Percentiles rank a stretch among this genome's conserved stretches.
These are phyloP conservation scores for Neonectria magnoliae DNA, from an alignment of 2,329 filamentous ascomycete genomes.

Conservation along the genomic window DNA sequence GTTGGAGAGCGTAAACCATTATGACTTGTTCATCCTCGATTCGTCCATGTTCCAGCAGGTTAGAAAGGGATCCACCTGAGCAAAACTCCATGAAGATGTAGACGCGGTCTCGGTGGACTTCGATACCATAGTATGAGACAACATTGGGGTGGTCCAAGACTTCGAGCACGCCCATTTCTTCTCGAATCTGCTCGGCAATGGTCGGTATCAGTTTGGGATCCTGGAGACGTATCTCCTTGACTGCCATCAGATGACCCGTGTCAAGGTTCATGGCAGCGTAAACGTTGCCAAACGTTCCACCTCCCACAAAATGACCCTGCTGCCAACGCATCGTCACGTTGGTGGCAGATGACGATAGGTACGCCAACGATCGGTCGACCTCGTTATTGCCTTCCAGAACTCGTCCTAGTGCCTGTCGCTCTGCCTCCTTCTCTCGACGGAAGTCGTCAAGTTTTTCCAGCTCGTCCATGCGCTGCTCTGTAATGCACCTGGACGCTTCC, in stretches of 20 bases:
- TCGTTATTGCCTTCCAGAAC: slow-evolving; percentile 96
- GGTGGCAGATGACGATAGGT: slow-evolving; percentile 91
- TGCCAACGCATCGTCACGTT: slow-evolving; percentile 98
- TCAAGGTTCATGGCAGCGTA: slow-evolving; percentile 98
- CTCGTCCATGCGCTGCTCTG: slow-evolving; percentile 77
- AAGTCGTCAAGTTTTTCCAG: slow-evolving; percentile 80
- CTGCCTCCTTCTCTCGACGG: slow-evolving; percentile 81
- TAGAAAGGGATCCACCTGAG: slow-evolving; percentile 91
- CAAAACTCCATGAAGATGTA: slow-evolving; percentile 99
- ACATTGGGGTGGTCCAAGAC: slow-evolving; percentile 97
- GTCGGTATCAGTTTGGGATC: slow-evolving; percentile 96
- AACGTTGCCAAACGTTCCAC: slow-evolving; percentile 96
- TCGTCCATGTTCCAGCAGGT: slow-evolving; percentile 89
- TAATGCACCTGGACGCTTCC: slow-evolving; percentile 81
- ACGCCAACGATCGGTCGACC: slow-evolving; percentile 92
- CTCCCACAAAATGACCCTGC: slow-evolving; percentile 97
- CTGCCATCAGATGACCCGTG: slow-evolving; percentile 95
- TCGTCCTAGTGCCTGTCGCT: slow-evolving; percentile 86
- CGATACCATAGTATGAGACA: slow-evolving; percentile 97
- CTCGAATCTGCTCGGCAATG: slow-evolving; percentile 91
- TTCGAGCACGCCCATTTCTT: slow-evolving; percentile 97
- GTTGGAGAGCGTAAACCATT: slow-evolving; percentile 94
- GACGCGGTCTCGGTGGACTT: slow-evolving; percentile 98
- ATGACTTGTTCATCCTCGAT: slow-evolving; percentile 98
- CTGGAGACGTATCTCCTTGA: slow-evolving; percentile 97